phyloP scores from a whole-genome alignment of 306 rosid species.

The Malus fusca region DNA sequence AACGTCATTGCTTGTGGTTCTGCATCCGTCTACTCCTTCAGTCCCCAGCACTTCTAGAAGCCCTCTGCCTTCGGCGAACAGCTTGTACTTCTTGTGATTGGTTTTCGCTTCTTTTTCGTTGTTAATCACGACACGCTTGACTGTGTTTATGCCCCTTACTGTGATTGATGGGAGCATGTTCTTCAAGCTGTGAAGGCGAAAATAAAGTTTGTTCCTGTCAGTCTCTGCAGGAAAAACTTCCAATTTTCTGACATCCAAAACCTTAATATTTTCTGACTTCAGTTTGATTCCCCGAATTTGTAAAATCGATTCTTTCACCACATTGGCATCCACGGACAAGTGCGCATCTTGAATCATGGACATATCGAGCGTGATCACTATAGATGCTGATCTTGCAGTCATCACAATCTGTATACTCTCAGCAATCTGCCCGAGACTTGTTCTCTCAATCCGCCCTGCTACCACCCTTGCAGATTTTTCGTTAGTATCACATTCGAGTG shows the following conservation, averaged over 20 bases:
- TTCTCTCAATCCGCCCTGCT: slow-evolving; percentile 85
- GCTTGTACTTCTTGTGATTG: slow-evolving; percentile 35
- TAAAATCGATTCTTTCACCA: slow-evolving; percentile 65
- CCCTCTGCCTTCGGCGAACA: slow-evolving; percentile 83
- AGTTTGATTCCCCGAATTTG: slow-evolving; percentile 54
- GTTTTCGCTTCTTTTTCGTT: slow-evolving; percentile 32
- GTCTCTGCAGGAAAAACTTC: slow-evolving; percentile 46
- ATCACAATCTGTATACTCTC: slow-evolving; percentile 55
- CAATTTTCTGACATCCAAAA: slow-evolving; percentile 56
- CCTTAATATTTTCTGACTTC: slow-evolving; percentile 59
- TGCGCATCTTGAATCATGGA: slow-evolving; percentile 51
- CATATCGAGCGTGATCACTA: slow-evolving; percentile 66
- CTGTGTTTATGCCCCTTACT: slow-evolving; percentile 48
- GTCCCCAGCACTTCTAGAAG: slow-evolving; percentile 68
- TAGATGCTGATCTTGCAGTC: slow-evolving; percentile 46
- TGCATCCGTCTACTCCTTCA: slow-evolving; percentile 69
- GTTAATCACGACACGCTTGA: slow-evolving; percentile 58
- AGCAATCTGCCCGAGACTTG: slow-evolving; percentile 79
- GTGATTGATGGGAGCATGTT: slow-evolving; percentile 44
- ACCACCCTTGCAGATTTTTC: slow-evolving; percentile 54
- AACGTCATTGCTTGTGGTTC: slow-evolving; percentile 66
- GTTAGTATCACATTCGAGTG: slow-evolving; percentile 45
- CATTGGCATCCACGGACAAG: slow-evolving; percentile 61
- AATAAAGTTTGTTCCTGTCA: slow-evolving; percentile 63
- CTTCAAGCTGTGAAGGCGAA: slow-evolving; percentile 57